Conservation (phyloP, 1,139 yeast species). For the Scheffersomyces cryptocercus region DNA sequence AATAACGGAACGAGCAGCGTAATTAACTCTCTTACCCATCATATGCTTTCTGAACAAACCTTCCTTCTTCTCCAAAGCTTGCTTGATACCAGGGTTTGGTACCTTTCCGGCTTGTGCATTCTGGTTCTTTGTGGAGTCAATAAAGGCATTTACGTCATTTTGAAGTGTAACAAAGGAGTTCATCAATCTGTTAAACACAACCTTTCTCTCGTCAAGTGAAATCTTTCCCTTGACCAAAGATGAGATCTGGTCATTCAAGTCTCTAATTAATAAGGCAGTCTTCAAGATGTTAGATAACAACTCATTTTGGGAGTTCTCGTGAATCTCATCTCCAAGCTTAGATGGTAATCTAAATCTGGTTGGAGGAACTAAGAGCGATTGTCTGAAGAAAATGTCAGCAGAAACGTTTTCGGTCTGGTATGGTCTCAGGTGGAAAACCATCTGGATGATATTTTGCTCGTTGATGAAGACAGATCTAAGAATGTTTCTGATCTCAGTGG, state of each 20-base stretch:
- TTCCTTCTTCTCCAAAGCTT: constrained; percentile 97
- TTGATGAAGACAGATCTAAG: constrained; percentile 71
- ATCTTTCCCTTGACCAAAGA: constrained; percentile 64
- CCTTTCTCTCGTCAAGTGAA: constrained; percentile 62
- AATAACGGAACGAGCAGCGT: constrained; percentile 98
- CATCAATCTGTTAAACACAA: constrained; percentile 86
- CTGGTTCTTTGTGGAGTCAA: constrained; percentile 90
- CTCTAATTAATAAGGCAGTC: constrained; percentile 81
- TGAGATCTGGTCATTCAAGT: constrained; percentile 78
- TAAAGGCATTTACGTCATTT: constrained; percentile 90
- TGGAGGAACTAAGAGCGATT: constrained; percentile 89
- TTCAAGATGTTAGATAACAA: constrained; percentile 75
- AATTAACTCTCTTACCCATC: constrained; percentile 99
- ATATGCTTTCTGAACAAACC: constrained; percentile 97
- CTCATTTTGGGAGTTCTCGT: constrained; percentile 93
- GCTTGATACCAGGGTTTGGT: constrained; percentile 94
- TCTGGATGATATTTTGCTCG: constrained; percentile 64
- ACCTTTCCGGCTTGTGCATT: constrained; percentile 65
- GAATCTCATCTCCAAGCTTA: constrained; percentile 95
- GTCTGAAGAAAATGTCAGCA: constrained; percentile 91
- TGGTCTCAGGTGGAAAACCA: constrained; percentile 80
- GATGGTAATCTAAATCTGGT: constrained; percentile 96
- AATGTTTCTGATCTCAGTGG: constrained; percentile 83
- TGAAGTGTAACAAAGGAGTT: constrained; percentile 92
- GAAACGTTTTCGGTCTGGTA: constrained; percentile 47